Conservation (phyloP, 2,329 filamentous ascomycete species). For the Aspergillus cejpii region DNA sequence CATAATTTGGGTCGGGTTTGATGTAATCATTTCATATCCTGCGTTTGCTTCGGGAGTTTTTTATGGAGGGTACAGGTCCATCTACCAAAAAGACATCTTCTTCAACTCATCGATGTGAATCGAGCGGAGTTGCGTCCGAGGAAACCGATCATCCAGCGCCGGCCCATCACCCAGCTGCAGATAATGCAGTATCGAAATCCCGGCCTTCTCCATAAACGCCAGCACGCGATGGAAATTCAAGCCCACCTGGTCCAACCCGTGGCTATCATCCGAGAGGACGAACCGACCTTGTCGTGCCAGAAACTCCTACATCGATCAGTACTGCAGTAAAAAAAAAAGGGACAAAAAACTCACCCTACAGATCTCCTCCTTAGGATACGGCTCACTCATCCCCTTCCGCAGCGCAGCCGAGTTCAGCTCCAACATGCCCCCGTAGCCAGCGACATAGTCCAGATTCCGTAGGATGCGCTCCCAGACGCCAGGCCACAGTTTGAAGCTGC, state of each 20-base stretch:
- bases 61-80: background rate
- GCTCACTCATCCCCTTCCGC: constrained; percentile 82
- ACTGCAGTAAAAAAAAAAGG: background rate
- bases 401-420: constrained; percentile 85
- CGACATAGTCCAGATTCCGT: constrained; percentile 67
- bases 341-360: constrained; percentile 55
- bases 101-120: constrained; percentile 33
- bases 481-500: constrained; percentile 52
- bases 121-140: constrained; percentile 28
- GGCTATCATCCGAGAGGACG: constrained; percentile 91
- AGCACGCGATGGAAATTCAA: constrained; percentile 70
- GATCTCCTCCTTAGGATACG: constrained; percentile 75
- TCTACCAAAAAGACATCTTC: constrained; percentile 29
- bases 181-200: constrained; percentile 37
- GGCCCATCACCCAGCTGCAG: constrained; percentile 25
- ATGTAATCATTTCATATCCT: background rate
- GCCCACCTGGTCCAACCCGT: constrained; percentile 79
- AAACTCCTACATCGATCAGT: constrained; percentile 54
- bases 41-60: background rate
- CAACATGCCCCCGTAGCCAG: constrained; percentile 68
- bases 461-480: constrained; percentile 66
- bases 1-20: background rate
- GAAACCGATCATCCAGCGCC: constrained; percentile 33
- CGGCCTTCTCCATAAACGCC: constrained; percentile 56
- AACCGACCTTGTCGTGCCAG: constrained; percentile 68